phyloP scores from a whole-genome alignment of 2,329 filamentous ascomycete genomes.

The Ascochyta lentis region DNA sequence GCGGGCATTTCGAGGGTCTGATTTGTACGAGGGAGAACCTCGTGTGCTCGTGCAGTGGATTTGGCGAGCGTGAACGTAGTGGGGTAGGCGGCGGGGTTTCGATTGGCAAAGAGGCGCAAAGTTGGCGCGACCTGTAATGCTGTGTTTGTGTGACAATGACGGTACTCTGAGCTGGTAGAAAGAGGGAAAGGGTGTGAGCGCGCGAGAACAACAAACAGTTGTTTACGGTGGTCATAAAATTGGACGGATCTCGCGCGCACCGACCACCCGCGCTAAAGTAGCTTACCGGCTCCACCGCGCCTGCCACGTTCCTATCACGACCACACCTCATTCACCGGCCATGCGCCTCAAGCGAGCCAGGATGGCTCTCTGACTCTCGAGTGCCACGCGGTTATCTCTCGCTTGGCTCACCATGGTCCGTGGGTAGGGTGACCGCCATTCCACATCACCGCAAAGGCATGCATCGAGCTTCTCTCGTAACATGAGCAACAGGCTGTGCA shows the following conservation, averaged over 20 bases:
- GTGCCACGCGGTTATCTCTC: too few relatives aligned
- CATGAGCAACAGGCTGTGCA: neutral
- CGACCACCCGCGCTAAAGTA: constrained; percentile 3
- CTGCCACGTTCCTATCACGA: constrained; percentile 15
- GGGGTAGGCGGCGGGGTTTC: constrained; percentile 21
- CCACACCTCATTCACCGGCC: neutral
- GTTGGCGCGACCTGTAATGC: constrained; percentile 9
- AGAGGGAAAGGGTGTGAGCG: constrained; percentile 23
- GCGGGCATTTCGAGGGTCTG: constrained; percentile 32
- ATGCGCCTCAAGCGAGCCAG: neutral
- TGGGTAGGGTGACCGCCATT: too few relatives aligned
- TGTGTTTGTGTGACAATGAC: constrained; percentile 14
- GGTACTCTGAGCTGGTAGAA: constrained; percentile 10
- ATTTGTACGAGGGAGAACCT: constrained; percentile 23
- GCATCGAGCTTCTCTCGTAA: too few relatives aligned
- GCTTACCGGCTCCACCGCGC: constrained; percentile 11
- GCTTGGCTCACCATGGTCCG: too few relatives aligned
- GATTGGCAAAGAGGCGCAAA: constrained; percentile 8
- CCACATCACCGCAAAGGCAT: too few relatives aligned
- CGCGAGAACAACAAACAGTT: constrained; percentile 31
- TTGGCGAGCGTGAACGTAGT: constrained; percentile 23
- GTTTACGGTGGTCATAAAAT: constrained; percentile 37
- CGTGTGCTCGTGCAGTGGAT: constrained; percentile 42
- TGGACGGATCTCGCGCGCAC: constrained; percentile 19
- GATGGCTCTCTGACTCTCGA: too few relatives aligned